Percentiles rank a stretch among this genome's conserved stretches.
Evolutionary conservation across 2,329 filamentous ascomycete species (phyloP).

Genomic region (Arthroderma uncinatum): DNA sequence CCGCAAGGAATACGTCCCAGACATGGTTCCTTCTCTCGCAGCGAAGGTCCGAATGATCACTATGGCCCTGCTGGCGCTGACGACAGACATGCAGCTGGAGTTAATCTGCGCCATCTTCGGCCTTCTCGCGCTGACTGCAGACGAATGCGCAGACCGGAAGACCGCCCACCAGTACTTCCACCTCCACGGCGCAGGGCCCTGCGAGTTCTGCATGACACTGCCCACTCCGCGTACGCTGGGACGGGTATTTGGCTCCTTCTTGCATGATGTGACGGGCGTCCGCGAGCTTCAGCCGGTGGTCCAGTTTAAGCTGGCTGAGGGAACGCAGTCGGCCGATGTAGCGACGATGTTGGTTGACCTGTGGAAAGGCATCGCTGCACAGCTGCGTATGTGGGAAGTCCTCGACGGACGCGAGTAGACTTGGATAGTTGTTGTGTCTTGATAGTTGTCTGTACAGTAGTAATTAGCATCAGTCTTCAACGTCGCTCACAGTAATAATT

Average conservation of each 20-base stretch:
- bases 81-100: constrained; percentile 30
- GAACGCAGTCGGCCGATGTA: constrained; percentile 21
- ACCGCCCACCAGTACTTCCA: constrained; percentile 16
- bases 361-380: constrained; percentile 28
- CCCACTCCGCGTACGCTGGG: constrained; percentile 23
- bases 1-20: constrained; percentile 17
- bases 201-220: constrained; percentile 17
- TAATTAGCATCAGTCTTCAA: neutral
- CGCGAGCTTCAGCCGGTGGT: constrained; percentile 8
- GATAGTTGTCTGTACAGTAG: neutral
- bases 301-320: constrained; percentile 10
- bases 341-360: constrained; percentile 25
- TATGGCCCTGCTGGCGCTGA: constrained; percentile 29
- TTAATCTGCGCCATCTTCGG: constrained; percentile 34
- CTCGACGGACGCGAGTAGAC: constrained; percentile 1
- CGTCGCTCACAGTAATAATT: too few species aligned
- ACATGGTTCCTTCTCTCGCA: constrained; percentile 16
- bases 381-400: constrained; percentile 24
- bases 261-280: constrained; percentile 12
- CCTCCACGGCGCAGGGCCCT: constrained; percentile 13
- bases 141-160: constrained; percentile 17
- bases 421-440: neutral
- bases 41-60: constrained; percentile 26
- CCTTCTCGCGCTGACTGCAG: constrained; percentile 24
- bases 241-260: constrained; percentile 25